Evolutionary conservation across 257 asterid species (phyloP).

Genomic region (Scutellaria baicalensis): DNA sequence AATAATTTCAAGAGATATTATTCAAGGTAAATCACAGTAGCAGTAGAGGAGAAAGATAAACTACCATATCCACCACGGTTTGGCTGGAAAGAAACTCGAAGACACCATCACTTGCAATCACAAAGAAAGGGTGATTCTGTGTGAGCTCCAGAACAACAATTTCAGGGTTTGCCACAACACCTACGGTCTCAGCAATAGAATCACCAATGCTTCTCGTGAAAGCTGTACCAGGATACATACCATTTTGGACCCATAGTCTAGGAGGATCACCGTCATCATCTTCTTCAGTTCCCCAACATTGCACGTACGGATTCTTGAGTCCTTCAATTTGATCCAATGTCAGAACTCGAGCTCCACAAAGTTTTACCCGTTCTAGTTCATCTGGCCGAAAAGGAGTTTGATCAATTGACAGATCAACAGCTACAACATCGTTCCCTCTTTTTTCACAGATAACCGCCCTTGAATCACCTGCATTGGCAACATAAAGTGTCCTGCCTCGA

Average conservation of each 20-base stretch:
- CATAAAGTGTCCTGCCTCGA: constrained; percentile 66
- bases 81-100: constrained; percentile 97
- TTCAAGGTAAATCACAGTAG: background rate
- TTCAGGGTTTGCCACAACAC: constrained; percentile 92
- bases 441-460: constrained; percentile 83
- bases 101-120: constrained; percentile 93
- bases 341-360: constrained; percentile 95
- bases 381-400: constrained; percentile 90
- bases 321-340: constrained; percentile 99
- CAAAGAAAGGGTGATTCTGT: constrained; percentile 68
- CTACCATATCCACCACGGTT: constrained; percentile 91
- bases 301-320: constrained; percentile 67
- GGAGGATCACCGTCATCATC: constrained; percentile 98
- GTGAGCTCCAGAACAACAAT: constrained; percentile 81
- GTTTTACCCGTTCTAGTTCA: constrained; percentile 81
- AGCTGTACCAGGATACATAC: constrained; percentile 99
- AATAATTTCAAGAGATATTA: background rate
- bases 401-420: constrained; percentile 81
- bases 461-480: constrained; percentile 89
- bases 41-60: constrained; percentile 1
- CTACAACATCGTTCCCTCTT: constrained; percentile 64
- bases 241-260: constrained; percentile 92
- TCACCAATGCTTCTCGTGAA: constrained; percentile 96
- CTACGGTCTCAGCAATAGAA: constrained; percentile 90
- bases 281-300: constrained; percentile 97